These are phyloP conservation scores for Xerocomellus chrysenteron DNA, from an alignment of 768 basidiomycete species.

Conservation along the genomic window DNA sequence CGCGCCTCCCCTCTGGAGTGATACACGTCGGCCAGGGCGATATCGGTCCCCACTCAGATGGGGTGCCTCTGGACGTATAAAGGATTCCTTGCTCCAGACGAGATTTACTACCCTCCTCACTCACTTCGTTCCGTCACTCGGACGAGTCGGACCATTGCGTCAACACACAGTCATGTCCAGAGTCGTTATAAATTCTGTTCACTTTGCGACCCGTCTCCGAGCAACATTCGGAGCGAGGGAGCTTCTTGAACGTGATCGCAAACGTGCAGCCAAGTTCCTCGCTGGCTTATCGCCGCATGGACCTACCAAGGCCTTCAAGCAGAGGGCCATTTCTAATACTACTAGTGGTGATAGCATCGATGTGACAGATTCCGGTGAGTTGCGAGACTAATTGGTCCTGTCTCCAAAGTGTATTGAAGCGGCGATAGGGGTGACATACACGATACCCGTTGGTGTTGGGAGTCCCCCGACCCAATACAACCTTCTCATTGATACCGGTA, in stretches of 20 bases:
- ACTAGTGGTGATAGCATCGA: constrained; percentile 40
- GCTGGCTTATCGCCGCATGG: constrained; percentile 55
- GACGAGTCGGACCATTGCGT: background rate
- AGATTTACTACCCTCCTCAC: background rate
- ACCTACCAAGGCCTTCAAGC: constrained; percentile 36
- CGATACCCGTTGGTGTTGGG: constrained; percentile 51
- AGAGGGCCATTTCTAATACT: constrained; percentile 9
- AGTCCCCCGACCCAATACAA: constrained; percentile 47
- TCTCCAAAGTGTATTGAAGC: background rate
- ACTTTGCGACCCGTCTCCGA: constrained; percentile 38
- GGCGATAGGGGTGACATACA: constrained; percentile 50
- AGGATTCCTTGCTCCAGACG: background rate
- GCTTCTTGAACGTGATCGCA: constrained; percentile 52
- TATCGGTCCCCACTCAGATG: background rate
- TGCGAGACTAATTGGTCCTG: background rate
- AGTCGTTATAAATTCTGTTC: background rate
- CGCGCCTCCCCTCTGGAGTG: background rate
- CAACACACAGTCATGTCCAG: constrained; percentile 35
- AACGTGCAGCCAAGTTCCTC: constrained; percentile 56
- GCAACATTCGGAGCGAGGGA: constrained; percentile 41
- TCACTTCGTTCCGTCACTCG: background rate
- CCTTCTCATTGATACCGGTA: constrained; percentile 60
- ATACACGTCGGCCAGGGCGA: background rate
- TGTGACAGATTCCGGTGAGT: constrained; percentile 52
- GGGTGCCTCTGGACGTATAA: constrained; percentile 18